These are phyloP conservation scores for Ophiocordyceps camponoti-leonardi DNA, from an alignment of 2,329 filamentous ascomycete genomes.

Conservation along the genomic window DNA sequence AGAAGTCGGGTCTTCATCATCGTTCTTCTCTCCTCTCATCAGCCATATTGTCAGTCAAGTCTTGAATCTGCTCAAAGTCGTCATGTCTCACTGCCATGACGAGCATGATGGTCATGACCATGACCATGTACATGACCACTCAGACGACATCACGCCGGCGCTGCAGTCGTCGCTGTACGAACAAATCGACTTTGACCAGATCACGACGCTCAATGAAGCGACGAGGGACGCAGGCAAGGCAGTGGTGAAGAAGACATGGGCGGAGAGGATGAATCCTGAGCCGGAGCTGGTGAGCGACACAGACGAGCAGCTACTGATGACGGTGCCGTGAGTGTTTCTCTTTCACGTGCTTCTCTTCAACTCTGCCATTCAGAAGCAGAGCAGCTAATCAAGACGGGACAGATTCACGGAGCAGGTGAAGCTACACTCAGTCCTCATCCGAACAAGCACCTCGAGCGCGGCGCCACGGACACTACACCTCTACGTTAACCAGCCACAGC, in stretches of 20 bases:
- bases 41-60: too few relatives aligned
- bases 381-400: neutral
- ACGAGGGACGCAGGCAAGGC: slow-evolving; percentile 48
- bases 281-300: slow-evolving; percentile 73
- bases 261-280: slow-evolving; percentile 50
- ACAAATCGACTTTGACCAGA: slow-evolving; percentile 75
- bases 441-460: slow-evolving; percentile 51
- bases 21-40: too few relatives aligned
- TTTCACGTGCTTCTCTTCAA: neutral
- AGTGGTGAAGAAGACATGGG: slow-evolving; percentile 83
- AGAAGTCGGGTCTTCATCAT: too few relatives aligned
- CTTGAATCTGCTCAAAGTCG: too few relatives aligned
- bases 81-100: slow-evolving; percentile 31
- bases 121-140: slow-evolving; percentile 61
- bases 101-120: slow-evolving; percentile 41
- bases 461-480: slow-evolving; percentile 75
- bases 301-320: slow-evolving; percentile 88
- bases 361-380: neutral
- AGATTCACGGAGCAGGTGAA: slow-evolving; percentile 92
- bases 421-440: slow-evolving; percentile 74
- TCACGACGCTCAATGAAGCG: slow-evolving; percentile 74
- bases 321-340: slow-evolving; percentile 54
- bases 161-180: slow-evolving; percentile 82
- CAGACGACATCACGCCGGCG: slow-evolving; percentile 80
- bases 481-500: slow-evolving; percentile 69